Conservation (phyloP, 495 filamentous ascomycete genomes). For the Margaritispora aquatica region DNA sequence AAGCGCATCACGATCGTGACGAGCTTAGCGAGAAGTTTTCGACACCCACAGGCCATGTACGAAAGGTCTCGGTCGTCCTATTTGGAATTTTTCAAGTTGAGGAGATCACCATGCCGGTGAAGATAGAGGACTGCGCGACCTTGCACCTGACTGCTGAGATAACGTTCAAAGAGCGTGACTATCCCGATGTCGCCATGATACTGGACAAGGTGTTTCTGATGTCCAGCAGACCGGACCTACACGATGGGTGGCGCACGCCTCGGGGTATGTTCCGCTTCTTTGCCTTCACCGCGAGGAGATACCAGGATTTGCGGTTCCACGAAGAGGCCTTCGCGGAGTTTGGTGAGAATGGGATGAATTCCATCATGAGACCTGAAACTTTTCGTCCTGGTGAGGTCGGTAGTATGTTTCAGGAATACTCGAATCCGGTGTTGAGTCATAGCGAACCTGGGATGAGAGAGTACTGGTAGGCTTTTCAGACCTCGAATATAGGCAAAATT, state of each 20-base stretch:
- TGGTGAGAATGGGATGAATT: too few relatives aligned
- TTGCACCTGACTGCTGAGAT: neutral
- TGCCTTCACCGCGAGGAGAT: neutral
- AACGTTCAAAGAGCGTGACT: neutral
- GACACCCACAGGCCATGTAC: neutral
- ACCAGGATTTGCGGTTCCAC: neutral
- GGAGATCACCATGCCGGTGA: neutral
- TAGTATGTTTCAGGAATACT: too few relatives aligned
- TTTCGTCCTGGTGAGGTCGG: too few relatives aligned
- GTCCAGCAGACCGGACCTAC: neutral
- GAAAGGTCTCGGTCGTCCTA: neutral
- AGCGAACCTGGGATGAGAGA: too few relatives aligned
- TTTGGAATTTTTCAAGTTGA: neutral
- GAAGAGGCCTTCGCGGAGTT: neutral
- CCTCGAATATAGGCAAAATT: too few relatives aligned
- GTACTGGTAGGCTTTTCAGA: too few relatives aligned
- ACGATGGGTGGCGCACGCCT: neutral
- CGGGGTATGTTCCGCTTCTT: neutral
- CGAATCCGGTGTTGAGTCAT: too few relatives aligned
- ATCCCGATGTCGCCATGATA: neutral
- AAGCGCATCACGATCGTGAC: neutral
- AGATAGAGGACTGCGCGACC: too few relatives aligned
- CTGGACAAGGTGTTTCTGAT: neutral
- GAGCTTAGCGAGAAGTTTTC: neutral
- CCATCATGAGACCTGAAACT: too few relatives aligned